Evolutionary conservation across 805 yeast genomes (phyloP).

Genomic region (Ogataea naganishii): DNA sequence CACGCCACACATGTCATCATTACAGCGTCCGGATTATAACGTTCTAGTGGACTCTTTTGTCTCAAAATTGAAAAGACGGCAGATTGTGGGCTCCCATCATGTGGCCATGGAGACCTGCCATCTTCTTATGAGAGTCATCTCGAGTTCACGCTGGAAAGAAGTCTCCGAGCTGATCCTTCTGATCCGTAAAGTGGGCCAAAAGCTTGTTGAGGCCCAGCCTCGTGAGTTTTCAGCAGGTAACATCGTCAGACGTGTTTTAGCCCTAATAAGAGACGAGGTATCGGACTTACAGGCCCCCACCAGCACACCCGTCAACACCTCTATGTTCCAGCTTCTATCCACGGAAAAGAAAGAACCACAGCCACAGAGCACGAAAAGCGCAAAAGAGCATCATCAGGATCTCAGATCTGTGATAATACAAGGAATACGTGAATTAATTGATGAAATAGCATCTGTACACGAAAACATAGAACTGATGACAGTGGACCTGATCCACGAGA

Average conservation of each 20-base stretch:
- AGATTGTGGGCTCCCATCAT: slow-evolving; percentile 68
- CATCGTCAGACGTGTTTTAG: slow-evolving; percentile 80
- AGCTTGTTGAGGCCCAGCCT: slow-evolving; percentile 75
- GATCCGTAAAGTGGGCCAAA: slow-evolving; percentile 65
- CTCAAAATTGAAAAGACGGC: slow-evolving; percentile 68
- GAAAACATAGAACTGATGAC: slow-evolving; percentile 90
- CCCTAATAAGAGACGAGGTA: slow-evolving; percentile 79
- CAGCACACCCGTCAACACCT: slow-evolving; percentile 52
- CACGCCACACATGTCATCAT: slow-evolving; percentile 2
- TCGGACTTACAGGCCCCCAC: slow-evolving; percentile 33
- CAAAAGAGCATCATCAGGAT: slow-evolving; percentile 46
- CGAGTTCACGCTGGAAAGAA: slow-evolving; percentile 81
- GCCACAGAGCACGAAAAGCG: slow-evolving; percentile 13
- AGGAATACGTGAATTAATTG: slow-evolving; percentile 85
- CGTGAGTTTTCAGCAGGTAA: slow-evolving; percentile 85
- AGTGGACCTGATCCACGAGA: slow-evolving; percentile 89
- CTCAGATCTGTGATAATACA: slow-evolving; percentile 81
- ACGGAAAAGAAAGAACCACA: slow-evolving; percentile 23
- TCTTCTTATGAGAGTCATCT: slow-evolving; percentile 75
- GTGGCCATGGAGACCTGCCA: slow-evolving; percentile 87
- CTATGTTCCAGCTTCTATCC: slow-evolving; percentile 83
- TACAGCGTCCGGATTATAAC: slow-evolving; percentile 10
- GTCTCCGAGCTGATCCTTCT: slow-evolving; percentile 64
- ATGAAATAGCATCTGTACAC: slow-evolving; percentile 81
- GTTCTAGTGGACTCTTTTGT: slow-evolving; percentile 23